Base-by-base conservation (phyloP, 2,329 filamentous ascomycete genomes). In the Calonectria multiphialidica region DNA sequence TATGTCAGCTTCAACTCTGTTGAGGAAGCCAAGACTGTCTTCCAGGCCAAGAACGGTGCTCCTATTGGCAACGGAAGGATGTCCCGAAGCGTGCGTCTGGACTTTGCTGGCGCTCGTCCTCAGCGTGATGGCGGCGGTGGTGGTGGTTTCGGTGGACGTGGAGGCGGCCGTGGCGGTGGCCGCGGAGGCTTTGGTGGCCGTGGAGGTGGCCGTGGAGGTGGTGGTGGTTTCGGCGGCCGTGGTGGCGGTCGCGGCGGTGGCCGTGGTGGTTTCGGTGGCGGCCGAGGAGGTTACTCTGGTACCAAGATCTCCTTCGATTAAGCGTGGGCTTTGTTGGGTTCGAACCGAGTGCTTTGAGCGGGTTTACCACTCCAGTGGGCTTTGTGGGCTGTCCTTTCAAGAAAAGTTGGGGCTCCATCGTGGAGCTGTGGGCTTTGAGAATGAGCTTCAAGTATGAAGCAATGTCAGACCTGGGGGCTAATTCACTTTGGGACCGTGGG, bases 1-100 rank as follows among this genome's bases (percentile, higher is more conserved):
- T 98, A 98, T 83, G 93, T 98, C 75, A 93, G 93, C 81, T 98
- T 96, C 88, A 87, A 87, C 78, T 94, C 93, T 21, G 84, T 97
- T 74, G 95, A 98, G 33, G 95, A 98, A 80, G 95, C 96, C 80
- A 94, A 93, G 86, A 86, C 88, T 79, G 96, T 92, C 28, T 91
- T 95, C 78, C 88, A 93, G 79, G 86, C 88, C 70, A 89, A 94
- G 83, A 92, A 94, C 78, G 95, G 95, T 76, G 87, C 88, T 68
- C 84, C 89, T 72, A 88, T 91, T 74, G 90, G 90, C 64, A 83
- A 86, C 76, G 92, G 94, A 72, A 89, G 97, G 79, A 89, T 88
- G 75, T 91, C 94, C 69, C 95, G 96, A 79, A 84, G 90, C 66
- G 88, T 98, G 77, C 94, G 96, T 79, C 92, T 98, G 66, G 96